A percentile compares a stretch with the other conserved stretches of the same genome.
phyloP scores from a whole-genome alignment of 2,329 filamentous ascomycete genomes.

The Rutstroemia sp. region DNA sequence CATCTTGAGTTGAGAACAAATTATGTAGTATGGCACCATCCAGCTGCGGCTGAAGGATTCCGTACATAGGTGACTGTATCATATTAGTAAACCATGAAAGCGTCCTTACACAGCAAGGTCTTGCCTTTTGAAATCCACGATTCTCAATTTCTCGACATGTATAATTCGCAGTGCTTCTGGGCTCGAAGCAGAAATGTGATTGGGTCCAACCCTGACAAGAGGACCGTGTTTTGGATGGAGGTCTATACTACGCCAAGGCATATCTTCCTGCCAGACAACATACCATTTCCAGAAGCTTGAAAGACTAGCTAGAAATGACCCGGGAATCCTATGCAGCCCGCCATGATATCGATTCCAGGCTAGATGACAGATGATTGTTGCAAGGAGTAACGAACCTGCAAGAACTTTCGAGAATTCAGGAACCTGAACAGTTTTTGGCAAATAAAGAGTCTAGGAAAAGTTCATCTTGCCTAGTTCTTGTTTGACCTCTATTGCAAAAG shows the following conservation, averaged over 20 bases:
- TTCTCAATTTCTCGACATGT: conserved; percentile 1
- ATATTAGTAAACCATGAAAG: neutral
- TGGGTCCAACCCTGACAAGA: conserved; percentile 10
- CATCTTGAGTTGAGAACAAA: neutral
- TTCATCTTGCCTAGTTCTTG: too few relatives aligned
- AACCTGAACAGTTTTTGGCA: too few relatives aligned
- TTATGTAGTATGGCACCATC: neutral
- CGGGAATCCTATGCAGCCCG: neutral
- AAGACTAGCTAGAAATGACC: neutral
- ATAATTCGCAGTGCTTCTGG: conserved; percentile 3
- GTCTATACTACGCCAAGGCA: neutral
- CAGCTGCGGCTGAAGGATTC: neutral
- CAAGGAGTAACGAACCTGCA: too few relatives aligned
- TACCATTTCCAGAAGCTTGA: neutral
- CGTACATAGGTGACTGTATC: neutral
- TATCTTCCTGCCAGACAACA: neutral
- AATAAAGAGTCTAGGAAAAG: too few relatives aligned
- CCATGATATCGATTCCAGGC: neutral
- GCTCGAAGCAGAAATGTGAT: conserved; percentile 2
- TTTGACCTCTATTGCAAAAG: too few relatives aligned
- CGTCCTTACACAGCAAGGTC: too few relatives aligned
- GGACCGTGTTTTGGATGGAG: neutral
- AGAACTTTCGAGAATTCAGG: too few relatives aligned
- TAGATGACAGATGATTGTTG: too few relatives aligned
- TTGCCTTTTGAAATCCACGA: conserved; percentile 3